A percentile compares a stretch with the other conserved stretches of the same genome.
phyloP scores from a whole-genome alignment of 192 early-diverging fungal species.

The Lunasporangiospora selenospora region DNA sequence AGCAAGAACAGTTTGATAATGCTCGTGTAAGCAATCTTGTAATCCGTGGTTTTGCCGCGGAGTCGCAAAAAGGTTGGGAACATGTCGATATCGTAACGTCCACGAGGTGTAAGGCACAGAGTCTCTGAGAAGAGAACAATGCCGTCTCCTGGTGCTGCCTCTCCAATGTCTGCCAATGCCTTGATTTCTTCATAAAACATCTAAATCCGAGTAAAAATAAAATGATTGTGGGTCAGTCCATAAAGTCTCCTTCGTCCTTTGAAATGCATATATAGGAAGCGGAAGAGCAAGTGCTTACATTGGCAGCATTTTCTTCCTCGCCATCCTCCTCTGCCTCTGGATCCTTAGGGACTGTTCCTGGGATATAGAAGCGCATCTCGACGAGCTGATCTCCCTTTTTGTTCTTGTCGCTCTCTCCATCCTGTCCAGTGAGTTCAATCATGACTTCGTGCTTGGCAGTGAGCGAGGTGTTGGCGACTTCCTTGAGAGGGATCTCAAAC shows the following conservation, averaged over 20 bases:
- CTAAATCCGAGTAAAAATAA: slow-evolving; percentile 18
- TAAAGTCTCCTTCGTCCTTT: no score
- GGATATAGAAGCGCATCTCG: slow-evolving; percentile 93
- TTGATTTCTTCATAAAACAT: slow-evolving; percentile 93
- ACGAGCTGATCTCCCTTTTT: slow-evolving; percentile 80
- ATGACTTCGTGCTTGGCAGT: slow-evolving; percentile 92
- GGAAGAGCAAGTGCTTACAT: slow-evolving; percentile 19
- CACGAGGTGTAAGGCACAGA: slow-evolving; percentile 93
- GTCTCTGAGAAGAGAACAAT: slow-evolving; percentile 91
- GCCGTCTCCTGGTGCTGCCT: slow-evolving; percentile 81
- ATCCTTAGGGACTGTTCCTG: slow-evolving; percentile 69
- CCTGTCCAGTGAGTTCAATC: slow-evolving; percentile 84
- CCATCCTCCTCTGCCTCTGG: slow-evolving; percentile 55
- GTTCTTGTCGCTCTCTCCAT: slow-evolving; percentile 54
- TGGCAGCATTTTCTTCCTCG: slow-evolving; percentile 51
- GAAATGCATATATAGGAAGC: neutral
- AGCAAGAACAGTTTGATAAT: slow-evolving; percentile 88
- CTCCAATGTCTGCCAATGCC: slow-evolving; percentile 87
- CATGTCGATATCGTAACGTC: slow-evolving; percentile 96
- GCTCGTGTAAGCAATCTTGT: slow-evolving; percentile 90
- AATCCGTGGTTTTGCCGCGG: slow-evolving; percentile 98
- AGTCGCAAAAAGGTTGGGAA: slow-evolving; percentile 89
- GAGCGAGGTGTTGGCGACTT: slow-evolving; percentile 87
- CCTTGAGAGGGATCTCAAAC: slow-evolving; percentile 90
- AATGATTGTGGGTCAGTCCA: neutral